Evolutionary conservation across 2,329 filamentous ascomycete genomes (phyloP).

Genomic region (Penicillium rolfsii): DNA sequence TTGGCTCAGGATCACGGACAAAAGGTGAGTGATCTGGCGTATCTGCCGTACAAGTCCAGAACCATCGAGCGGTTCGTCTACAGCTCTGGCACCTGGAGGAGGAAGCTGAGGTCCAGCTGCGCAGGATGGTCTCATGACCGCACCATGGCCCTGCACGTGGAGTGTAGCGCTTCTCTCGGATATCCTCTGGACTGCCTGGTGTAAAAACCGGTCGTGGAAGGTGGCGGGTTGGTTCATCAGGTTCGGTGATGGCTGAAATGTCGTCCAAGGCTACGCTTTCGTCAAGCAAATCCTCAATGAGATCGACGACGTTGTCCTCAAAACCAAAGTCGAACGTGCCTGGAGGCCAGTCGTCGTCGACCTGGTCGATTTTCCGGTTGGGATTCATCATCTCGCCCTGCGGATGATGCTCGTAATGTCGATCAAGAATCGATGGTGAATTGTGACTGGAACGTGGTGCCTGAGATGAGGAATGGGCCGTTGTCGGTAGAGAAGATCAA

Average conservation of each 20-base stretch:
- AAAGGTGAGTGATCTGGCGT: constrained; percentile 51
- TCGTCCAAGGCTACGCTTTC: not conserved
- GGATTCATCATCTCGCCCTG: not conserved
- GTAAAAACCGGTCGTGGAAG: not conserved
- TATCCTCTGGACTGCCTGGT: constrained; percentile 1
- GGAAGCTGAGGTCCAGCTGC: constrained; percentile 55
- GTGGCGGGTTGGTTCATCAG: not conserved
- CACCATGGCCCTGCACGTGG: constrained; percentile 17
- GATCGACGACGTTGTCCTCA: not conserved
- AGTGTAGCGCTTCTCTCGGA: constrained; percentile 10
- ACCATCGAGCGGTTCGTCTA: constrained; percentile 62
- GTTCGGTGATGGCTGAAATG: not conserved
- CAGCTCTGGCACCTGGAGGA: constrained; percentile 62
- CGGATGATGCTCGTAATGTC: not conserved
- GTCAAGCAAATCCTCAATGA: not conserved
- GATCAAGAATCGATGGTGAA: not conserved
- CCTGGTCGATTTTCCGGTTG: not conserved
- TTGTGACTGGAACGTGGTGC: not conserved
- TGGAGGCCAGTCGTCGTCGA: not conserved
- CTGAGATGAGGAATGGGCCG: not conserved
- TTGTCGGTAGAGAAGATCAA: not conserved
- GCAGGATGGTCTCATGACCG: constrained; percentile 68
- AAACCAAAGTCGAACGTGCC: not conserved
- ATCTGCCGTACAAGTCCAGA: constrained; percentile 75
- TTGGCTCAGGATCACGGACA: constrained; percentile 31